A percentile compares a stretch with the other conserved stretches of the same genome.
These are phyloP conservation scores for Ramularia endophylla DNA, from an alignment of 2,329 filamentous ascomycete genomes.

Conservation along the genomic window DNA sequence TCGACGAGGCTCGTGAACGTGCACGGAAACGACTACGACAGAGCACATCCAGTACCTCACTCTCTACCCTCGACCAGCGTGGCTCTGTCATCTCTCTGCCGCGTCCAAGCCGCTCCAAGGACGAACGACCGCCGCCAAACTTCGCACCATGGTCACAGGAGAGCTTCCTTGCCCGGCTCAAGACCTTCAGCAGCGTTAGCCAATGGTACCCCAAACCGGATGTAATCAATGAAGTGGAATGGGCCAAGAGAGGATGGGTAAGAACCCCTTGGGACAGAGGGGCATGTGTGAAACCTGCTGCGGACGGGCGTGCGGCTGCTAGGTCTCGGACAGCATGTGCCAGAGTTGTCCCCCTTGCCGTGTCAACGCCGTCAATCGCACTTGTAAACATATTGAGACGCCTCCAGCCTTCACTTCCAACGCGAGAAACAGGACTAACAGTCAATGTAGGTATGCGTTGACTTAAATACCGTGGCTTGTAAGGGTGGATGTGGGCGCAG, in stretches of 20 bases:
- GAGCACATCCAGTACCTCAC: conserved; percentile 23
- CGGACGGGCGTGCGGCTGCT: too few relatives aligned
- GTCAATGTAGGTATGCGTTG: too few relatives aligned
- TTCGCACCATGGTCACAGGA: conserved; percentile 84
- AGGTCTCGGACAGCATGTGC: too few relatives aligned
- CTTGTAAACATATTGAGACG: too few relatives aligned
- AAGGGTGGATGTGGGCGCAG: conserved; percentile 74
- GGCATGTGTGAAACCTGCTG: too few relatives aligned
- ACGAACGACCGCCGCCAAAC: conserved; percentile 46
- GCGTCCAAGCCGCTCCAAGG: conserved; percentile 23
- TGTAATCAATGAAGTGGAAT: conserved; percentile 79
- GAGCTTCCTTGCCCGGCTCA: conserved; percentile 72
- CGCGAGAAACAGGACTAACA: too few relatives aligned
- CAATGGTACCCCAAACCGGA: conserved; percentile 92
- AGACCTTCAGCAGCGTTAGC: conserved; percentile 85
- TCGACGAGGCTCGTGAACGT: conserved; percentile 22
- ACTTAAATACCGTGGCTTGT: conserved; percentile 78
- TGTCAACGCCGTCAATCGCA: too few relatives aligned
- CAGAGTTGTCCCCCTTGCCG: too few relatives aligned
- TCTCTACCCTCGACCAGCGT: conserved; percentile 13
- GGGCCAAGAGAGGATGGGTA: conserved; percentile 93
- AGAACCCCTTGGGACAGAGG: too few relatives aligned
- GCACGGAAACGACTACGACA: conserved; percentile 28
- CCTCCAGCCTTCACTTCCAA: too few relatives aligned
- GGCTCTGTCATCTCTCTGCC: conserved; percentile 26